Conservation (phyloP, 805 yeast genomes). For the Yarrowia sp. region DNA sequence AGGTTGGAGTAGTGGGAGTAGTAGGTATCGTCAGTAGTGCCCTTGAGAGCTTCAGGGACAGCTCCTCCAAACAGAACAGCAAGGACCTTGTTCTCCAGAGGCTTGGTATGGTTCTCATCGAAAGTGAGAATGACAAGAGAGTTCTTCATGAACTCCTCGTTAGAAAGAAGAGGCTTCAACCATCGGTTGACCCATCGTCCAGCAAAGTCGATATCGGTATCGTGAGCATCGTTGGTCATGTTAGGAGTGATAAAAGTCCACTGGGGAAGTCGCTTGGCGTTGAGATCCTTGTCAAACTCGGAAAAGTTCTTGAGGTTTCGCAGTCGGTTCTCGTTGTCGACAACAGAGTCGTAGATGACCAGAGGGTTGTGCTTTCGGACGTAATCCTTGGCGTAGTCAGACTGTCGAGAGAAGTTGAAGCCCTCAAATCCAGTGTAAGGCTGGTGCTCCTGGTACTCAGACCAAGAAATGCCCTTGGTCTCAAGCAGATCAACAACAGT, state of each 20-base stretch:
- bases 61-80: constrained; percentile 51
- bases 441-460: constrained; percentile 52
- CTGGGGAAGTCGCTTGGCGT: constrained; percentile 48
- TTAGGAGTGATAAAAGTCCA: constrained; percentile 55
- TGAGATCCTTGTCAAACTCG: constrained; percentile 45
- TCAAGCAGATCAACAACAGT: constrained; percentile 51
- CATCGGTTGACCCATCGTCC: constrained; percentile 48
- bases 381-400: constrained; percentile 47
- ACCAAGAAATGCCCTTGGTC: constrained; percentile 49
- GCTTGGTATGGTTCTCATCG: constrained; percentile 49
- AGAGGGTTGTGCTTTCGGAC: constrained; percentile 56
- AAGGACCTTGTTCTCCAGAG: constrained; percentile 47
- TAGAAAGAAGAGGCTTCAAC: constrained; percentile 46
- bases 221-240: constrained; percentile 55
- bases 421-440: constrained; percentile 55
- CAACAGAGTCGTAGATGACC: constrained; percentile 45
- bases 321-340: constrained; percentile 41
- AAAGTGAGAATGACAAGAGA: constrained; percentile 50
- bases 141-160: constrained; percentile 49
- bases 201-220: constrained; percentile 47
- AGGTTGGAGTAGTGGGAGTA: constrained; percentile 54
- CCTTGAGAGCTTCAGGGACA: constrained; percentile 44
- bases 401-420: constrained; percentile 47
- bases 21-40: constrained; percentile 49
- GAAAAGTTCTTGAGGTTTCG: constrained; percentile 50